These are phyloP conservation scores for Stachybotrys chlorohalonatus DNA, from an alignment of 2,329 filamentous ascomycete species.

Conservation along the genomic window DNA sequence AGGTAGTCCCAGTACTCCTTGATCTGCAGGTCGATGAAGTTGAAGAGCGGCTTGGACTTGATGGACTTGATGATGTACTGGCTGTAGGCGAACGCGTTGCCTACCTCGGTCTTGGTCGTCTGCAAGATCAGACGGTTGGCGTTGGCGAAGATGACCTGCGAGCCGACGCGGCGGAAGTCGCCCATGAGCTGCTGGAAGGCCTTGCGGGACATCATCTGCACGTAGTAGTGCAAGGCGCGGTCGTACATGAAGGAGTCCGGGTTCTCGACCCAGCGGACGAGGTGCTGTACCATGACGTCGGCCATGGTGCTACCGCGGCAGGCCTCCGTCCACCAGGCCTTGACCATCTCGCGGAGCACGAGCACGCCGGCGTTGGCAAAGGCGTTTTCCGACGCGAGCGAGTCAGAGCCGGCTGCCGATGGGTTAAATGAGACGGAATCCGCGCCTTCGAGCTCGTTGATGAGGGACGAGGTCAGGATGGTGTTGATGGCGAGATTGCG, in stretches of 20 bases:
- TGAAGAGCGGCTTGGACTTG: conserved; percentile 88
- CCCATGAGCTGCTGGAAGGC: conserved; percentile 95
- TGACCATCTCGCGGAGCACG: conserved; percentile 95
- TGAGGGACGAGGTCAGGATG: conserved; percentile 88
- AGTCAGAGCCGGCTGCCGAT: conserved; percentile 28
- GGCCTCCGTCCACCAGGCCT: conserved; percentile 95
- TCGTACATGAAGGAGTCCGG: conserved; percentile 94
- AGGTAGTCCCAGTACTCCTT: conserved; percentile 99
- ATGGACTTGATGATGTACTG: conserved; percentile 98
- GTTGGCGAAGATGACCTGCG: conserved; percentile 90
- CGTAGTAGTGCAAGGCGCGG: conserved; percentile 87
- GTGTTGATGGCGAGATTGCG: conserved; percentile 97
- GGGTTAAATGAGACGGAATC: conserved; percentile 78
- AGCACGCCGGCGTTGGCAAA: conserved; percentile 88
- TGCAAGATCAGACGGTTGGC: conserved; percentile 84
- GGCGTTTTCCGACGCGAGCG: conserved; percentile 76
- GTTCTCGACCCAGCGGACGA: conserved; percentile 94
- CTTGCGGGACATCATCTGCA: conserved; percentile 97
- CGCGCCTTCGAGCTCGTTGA: conserved; percentile 89
- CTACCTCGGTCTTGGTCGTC: conserved; percentile 92
- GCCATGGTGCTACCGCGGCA: conserved; percentile 88
- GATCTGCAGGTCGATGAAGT: conserved; percentile 94
- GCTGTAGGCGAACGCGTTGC: conserved; percentile 92
- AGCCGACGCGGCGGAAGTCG: conserved; percentile 91
- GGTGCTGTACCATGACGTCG: conserved; percentile 92